Evolutionary conservation across 192 early-diverging fungal genomes (phyloP), one percentile per base, ranked within the genome.

Genomic region (Obelidium mucronatum): DNA sequence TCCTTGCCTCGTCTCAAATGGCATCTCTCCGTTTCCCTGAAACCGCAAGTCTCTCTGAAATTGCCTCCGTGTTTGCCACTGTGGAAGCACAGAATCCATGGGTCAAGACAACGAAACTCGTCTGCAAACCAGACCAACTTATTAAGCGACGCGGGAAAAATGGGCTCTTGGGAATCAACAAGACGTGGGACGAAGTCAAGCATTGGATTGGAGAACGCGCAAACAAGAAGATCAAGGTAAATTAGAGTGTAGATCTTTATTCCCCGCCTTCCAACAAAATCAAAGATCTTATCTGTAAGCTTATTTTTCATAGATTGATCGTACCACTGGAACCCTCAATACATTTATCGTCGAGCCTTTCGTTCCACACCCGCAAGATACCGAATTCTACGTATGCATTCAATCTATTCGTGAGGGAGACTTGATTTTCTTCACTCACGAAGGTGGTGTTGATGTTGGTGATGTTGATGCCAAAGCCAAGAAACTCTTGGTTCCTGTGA

Each of bases 61-160:
- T 94, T 69, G 80, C 83, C 48, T 80, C 82, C 30, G 89, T 90
- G 40, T 91, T 97, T 73, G 84, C 87, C 55, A 79, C 84, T 33
- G 85, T 92, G 30, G 95, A 96, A 84, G 83, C 82, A 58, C 88
- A 83, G 52, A 87, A 97, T 86, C 93, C 94, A 33, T 99, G 95
- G 96, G 82, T 97, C 62, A 63, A 88, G 70, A 89, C 89, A 53
- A 82, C 81, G 59, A 95, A 95, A 79, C 87, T 97, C 71, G 97
- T 99, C 52, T 96, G 92, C 83, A 99, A 99, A 85, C 97, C 97
- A 28, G 97, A 99, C 83, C 96, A 97, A 83, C 86, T 99, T 59
- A 97, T 99, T 86, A 99, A 99, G 87, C 92, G 97, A 69, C 88
- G 97, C 67, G 97, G 97, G 42, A 99, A 99, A 90, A 92, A 93